phyloP scores from a whole-genome alignment of 768 basidiomycete genomes.

The Boletus fagicola region DNA sequence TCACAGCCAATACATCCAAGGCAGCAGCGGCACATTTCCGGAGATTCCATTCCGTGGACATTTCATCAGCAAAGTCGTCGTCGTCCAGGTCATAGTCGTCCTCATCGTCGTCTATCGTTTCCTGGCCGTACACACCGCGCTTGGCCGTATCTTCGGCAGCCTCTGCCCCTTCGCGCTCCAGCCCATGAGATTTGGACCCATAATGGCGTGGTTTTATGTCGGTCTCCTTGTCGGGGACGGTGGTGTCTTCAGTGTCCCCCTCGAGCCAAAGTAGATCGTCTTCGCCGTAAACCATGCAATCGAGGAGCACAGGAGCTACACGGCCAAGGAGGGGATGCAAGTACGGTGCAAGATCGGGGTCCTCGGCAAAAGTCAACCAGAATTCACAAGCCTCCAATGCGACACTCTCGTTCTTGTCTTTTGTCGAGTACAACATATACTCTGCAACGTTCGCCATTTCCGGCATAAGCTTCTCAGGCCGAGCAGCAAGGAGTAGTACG shows the following conservation, averaged over 20 bases:
- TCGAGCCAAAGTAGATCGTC: slow-evolving; percentile 95
- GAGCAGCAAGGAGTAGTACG: slow-evolving; percentile 86
- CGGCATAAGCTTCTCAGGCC: slow-evolving; percentile 95
- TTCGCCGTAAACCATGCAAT: slow-evolving; percentile 97
- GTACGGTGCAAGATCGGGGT: slow-evolving; percentile 79
- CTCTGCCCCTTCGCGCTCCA: slow-evolving; percentile 64
- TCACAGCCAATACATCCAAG: slow-evolving; percentile 92
- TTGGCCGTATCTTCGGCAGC: slow-evolving; percentile 38
- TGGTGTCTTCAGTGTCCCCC: slow-evolving; percentile 84
- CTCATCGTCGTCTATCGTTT: slow-evolving; percentile 79
- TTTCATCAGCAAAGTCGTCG: slow-evolving; percentile 89
- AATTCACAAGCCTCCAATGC: slow-evolving; percentile 99
- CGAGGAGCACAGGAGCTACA: slow-evolving; percentile 91
- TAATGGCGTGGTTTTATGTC: slow-evolving; percentile 98
- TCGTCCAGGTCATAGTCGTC: slow-evolving; percentile 86
- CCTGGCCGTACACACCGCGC: slow-evolving; percentile 72
- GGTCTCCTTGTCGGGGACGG: slow-evolving; percentile 87
- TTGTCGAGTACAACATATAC: slow-evolving; percentile 98
- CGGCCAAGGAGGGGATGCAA: slow-evolving; percentile 85
- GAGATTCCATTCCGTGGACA: slow-evolving; percentile 98
- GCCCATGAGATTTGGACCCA: slow-evolving; percentile 77
- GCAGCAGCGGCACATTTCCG: slow-evolving; percentile 98
- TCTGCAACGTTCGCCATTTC: slow-evolving; percentile 95
- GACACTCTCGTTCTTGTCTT: slow-evolving; percentile 95
- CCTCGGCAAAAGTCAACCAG: slow-evolving; percentile 98